Conservation (phyloP, 441 rosid species). For the Kokia cookei region DNA sequence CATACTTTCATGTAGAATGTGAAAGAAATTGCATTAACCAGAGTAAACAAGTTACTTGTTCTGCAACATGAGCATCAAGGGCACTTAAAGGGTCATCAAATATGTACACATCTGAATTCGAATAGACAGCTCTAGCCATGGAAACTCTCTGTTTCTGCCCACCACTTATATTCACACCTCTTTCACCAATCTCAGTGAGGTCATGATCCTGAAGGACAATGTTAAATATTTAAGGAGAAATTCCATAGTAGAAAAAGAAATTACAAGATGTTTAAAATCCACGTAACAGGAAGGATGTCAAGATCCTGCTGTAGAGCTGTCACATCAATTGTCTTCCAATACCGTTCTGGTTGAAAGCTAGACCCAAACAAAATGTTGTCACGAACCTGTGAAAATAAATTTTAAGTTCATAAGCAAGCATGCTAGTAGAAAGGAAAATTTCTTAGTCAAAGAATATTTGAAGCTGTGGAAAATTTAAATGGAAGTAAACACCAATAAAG, state of each 20-base stretch:
- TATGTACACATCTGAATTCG: conserved; percentile 80
- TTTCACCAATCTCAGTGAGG: conserved; percentile 93
- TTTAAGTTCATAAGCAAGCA: conserved; percentile 1
- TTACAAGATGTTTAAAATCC: conserved; percentile 10
- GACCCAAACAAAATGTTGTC: conserved; percentile 89
- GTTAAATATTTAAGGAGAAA: conserved; percentile 9
- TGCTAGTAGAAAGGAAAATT: neutral
- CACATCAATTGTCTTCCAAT: conserved; percentile 69
- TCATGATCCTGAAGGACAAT: conserved; percentile 61
- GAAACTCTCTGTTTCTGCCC: conserved; percentile 99
- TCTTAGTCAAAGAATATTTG: neutral
- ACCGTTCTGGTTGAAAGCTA: conserved; percentile 47
- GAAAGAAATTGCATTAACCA: neutral
- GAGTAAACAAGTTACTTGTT: conserved; percentile 49
- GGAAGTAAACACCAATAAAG: neutral
- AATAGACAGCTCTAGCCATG: conserved; percentile 96
- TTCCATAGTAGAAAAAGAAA: conserved; percentile 9
- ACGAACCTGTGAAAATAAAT: conserved; percentile 54
- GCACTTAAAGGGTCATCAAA: conserved; percentile 99
- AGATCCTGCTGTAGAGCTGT: conserved; percentile 89
- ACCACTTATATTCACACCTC: conserved; percentile 97
- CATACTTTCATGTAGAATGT: neutral
- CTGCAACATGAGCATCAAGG: conserved; percentile 90
- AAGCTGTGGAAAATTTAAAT: neutral
- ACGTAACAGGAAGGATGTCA: conserved; percentile 82